Percentiles rank a stretch among this genome's conserved stretches.
These are phyloP conservation scores for Tetracentron sinense DNA, from an alignment of 164 flowering plant genomes.

Conservation along the genomic window DNA sequence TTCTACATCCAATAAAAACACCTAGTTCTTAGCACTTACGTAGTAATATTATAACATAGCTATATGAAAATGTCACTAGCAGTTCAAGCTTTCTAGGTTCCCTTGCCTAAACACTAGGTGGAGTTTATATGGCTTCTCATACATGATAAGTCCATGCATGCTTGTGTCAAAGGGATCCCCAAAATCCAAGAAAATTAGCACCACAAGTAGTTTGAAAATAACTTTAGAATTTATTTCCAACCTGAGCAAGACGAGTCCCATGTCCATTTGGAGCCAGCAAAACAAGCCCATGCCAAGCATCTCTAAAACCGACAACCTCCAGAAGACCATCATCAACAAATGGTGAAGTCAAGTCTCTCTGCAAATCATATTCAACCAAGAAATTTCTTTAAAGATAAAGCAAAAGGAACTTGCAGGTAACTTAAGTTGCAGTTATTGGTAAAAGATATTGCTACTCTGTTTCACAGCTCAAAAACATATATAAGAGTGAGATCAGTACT, in stretches of 20 bases:
- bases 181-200: neutral
- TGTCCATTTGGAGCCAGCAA: slow-evolving; percentile 81
- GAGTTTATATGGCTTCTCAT: neutral
- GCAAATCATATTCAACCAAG: slow-evolving; percentile 17
- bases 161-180: neutral
- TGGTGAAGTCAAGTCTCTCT: slow-evolving; percentile 81
- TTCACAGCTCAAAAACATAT: neutral
- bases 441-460: neutral
- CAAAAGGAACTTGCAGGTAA: neutral
- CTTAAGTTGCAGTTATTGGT: neutral
- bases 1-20: neutral
- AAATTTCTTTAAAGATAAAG: slow-evolving; percentile 6
- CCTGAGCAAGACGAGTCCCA: slow-evolving; percentile 97
- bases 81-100: neutral
- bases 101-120: neutral
- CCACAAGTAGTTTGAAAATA: neutral
- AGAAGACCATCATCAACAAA: slow-evolving; percentile 82
- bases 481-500: slow-evolving; percentile 26
- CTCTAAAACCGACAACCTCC: slow-evolving; percentile 84
- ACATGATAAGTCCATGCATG: neutral
- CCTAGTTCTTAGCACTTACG: neutral
- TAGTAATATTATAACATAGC: neutral
- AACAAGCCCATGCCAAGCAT: slow-evolving; percentile 95
- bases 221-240: slow-evolving; percentile 14
- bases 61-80: neutral